Conservation (phyloP, 192 early-diverging fungal genomes). For the Phycomyces blakesleeanus region DNA sequence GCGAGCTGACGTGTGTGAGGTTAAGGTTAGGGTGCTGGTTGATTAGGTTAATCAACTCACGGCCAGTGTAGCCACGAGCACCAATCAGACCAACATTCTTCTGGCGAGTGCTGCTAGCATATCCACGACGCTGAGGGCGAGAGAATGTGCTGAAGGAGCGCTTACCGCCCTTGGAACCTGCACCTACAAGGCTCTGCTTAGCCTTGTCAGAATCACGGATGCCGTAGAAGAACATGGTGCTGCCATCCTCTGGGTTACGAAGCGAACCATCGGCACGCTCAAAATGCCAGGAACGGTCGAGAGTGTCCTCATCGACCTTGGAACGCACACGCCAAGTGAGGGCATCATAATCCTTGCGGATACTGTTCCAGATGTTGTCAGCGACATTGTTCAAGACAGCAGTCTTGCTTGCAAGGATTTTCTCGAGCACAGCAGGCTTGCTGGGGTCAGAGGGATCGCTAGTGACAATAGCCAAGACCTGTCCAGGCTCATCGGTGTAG, state of each 20-base stretch:
- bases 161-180: conserved; percentile 59
- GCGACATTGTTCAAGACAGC: conserved; percentile 92
- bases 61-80: conserved; percentile 95
- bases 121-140: conserved; percentile 52
- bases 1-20: conserved; percentile 87
- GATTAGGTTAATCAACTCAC: conserved; percentile 89
- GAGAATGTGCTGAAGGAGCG: conserved; percentile 26
- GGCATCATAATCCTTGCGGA: conserved; percentile 76
- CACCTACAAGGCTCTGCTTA: conserved; percentile 59
- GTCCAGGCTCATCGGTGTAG: conserved; percentile 92
- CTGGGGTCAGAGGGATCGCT: conserved; percentile 37
- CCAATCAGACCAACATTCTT: conserved; percentile 88
- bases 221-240: conserved; percentile 93
- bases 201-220: conserved; percentile 79
- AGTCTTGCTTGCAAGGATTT: conserved; percentile 83
- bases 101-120: conserved; percentile 41
- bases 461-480: conserved; percentile 85
- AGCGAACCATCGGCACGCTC: conserved; percentile 88
- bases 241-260: conserved; percentile 55
- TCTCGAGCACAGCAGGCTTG: conserved; percentile 75
- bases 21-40: conserved; percentile 83
- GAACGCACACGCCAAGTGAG: conserved; percentile 79
- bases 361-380: conserved; percentile 91
- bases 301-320: conserved; percentile 63
- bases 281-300: conserved; percentile 84